Conservation (phyloP, 306 rosid species). For the Pterocarpus santalinus region DNA sequence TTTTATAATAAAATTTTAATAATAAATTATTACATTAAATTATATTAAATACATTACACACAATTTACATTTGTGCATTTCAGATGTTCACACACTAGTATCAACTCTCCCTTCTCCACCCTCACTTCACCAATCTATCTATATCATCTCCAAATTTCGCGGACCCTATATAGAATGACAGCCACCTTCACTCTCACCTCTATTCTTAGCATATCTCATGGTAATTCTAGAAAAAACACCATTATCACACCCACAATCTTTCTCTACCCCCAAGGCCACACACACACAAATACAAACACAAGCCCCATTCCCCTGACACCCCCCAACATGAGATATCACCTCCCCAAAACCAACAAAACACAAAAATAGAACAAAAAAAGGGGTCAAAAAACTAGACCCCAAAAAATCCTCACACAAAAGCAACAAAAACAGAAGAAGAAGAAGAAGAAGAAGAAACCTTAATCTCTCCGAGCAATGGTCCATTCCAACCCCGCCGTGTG, state of each 20-base stretch:
- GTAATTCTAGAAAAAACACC: conserved; percentile 12
- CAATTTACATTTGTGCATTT: too few species aligned
- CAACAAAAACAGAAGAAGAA: not conserved
- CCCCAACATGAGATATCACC: not conserved
- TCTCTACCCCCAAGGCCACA: not conserved
- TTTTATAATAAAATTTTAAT: too few species aligned
- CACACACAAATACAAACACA: too few species aligned
- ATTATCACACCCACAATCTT: not conserved
- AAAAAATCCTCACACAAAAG: not conserved
- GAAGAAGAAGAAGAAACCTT: not conserved
- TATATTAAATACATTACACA: too few species aligned
- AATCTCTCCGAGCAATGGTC: not conserved
- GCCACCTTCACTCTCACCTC: not conserved
- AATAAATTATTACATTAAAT: too few species aligned
- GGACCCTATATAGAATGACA: not conserved
- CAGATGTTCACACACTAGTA: too few species aligned
- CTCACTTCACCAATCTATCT: not conserved
- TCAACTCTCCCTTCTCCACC: not conserved
- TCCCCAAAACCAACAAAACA: not conserved
- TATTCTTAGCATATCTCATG: conserved; percentile 6
- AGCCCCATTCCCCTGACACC: not conserved
- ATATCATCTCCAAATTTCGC: not conserved
- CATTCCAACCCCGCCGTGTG: not conserved
- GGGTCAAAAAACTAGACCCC: not conserved
- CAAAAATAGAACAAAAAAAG: too few species aligned